Percentiles rank a stretch among this genome's conserved stretches.
These are phyloP conservation scores for Calycina marina DNA, from an alignment of 2,329 filamentous ascomycete species.

Conservation along the genomic window DNA sequence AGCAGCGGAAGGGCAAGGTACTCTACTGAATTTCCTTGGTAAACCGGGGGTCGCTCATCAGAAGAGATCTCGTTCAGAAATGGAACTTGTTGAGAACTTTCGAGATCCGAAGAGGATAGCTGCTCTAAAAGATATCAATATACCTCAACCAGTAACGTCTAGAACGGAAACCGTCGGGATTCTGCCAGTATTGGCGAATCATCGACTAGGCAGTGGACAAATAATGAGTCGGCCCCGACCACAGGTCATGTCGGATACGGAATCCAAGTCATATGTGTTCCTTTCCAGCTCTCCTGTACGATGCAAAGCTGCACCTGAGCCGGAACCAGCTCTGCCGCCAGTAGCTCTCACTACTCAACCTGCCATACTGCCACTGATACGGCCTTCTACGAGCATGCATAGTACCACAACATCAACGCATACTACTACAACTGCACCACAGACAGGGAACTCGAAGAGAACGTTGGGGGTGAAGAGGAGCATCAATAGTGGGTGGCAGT, in stretches of 20 bases:
- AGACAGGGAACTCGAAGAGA: constrained; percentile 20
- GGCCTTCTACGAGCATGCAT: constrained; percentile 14
- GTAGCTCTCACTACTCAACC: constrained; percentile 10
- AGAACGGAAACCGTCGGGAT: constrained; percentile 6
- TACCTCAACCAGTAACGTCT: too few species aligned
- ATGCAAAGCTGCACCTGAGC: constrained; percentile 5
- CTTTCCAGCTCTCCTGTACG: constrained; percentile 20
- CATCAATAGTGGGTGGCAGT: constrained; percentile 32
- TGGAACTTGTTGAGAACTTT: too few species aligned
- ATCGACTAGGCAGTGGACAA: constrained; percentile 11
- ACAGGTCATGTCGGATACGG: not conserved
- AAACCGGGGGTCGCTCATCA: too few species aligned
- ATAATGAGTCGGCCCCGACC: constrained; percentile 5
- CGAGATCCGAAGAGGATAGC: too few species aligned
- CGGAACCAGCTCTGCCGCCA: constrained; percentile 2
- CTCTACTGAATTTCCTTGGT: constrained; percentile 16
- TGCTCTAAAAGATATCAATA: too few species aligned
- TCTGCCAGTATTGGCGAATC: constrained; percentile 10
- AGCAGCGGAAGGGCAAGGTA: constrained; percentile 12
- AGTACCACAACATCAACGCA: constrained; percentile 13
- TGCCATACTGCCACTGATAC: constrained; percentile 13
- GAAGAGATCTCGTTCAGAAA: too few species aligned
- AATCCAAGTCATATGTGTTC: constrained; percentile 15
- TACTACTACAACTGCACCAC: constrained; percentile 13
- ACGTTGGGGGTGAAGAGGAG: constrained; percentile 34